These are phyloP conservation scores for Ceratocystis cacaofunesta DNA, from an alignment of 2,329 filamentous ascomycete species.

Conservation along the genomic window DNA sequence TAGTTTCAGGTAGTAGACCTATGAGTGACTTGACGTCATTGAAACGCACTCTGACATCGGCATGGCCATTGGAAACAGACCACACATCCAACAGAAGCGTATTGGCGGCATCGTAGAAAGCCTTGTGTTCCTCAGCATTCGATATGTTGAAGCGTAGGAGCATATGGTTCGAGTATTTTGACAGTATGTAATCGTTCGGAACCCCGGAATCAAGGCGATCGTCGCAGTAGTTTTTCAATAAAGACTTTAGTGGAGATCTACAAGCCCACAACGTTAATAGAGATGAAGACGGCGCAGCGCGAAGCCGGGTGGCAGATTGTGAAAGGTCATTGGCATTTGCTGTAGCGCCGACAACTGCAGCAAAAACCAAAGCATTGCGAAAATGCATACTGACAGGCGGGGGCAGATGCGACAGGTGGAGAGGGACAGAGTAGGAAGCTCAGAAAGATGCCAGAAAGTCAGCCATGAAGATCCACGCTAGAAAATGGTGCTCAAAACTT, in stretches of 20 bases:
- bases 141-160: constrained; percentile 77
- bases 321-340: background rate
- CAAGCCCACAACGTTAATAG: background rate
- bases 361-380: background rate
- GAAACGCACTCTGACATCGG: constrained; percentile 67
- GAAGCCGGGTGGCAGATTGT: background rate
- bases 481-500: background rate
- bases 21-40: constrained; percentile 66
- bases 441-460: background rate
- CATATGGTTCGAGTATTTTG: constrained; percentile 60
- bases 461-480: background rate
- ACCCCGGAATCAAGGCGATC: background rate
- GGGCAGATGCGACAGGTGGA: background rate
- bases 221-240: background rate
- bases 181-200: background rate
- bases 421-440: background rate
- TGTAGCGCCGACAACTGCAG: background rate
- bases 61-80: constrained; percentile 67
- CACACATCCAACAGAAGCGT: constrained; percentile 79
- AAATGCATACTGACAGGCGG: background rate
- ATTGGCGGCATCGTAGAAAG: constrained; percentile 57
- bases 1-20: constrained; percentile 57
- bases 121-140: constrained; percentile 47
- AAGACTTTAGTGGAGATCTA: background rate
- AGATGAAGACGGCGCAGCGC: background rate